Conservation (phyloP, 371 early-diverging fungal genomes). For the Rhizopus arrhizus region DNA sequence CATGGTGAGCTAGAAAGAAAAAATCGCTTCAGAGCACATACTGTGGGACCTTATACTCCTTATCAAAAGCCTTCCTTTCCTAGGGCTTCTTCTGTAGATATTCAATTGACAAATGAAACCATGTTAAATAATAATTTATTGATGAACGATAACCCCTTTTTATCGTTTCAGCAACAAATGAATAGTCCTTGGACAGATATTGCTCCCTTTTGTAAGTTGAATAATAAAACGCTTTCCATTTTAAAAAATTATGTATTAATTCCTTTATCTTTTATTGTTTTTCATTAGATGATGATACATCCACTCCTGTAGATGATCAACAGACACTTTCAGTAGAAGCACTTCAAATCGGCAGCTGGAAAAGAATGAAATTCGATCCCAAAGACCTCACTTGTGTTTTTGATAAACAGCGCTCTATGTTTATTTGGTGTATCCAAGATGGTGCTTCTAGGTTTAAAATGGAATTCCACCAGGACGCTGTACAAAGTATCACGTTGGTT, state of each 20-base stretch:
- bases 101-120: not conserved
- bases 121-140: conserved; percentile 3
- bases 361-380: conserved; percentile 59
- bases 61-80: conserved; percentile 1
- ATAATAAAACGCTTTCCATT: too few species aligned
- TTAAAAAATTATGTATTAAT: too few species aligned
- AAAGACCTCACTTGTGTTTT: conserved; percentile 66
- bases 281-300: conserved; percentile 4
- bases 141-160: not conserved
- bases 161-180: conserved; percentile 9
- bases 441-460: conserved; percentile 70
- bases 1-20: conserved; percentile 15
- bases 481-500: conserved; percentile 57
- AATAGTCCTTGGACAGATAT: conserved; percentile 16
- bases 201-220: conserved; percentile 22
- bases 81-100: conserved; percentile 12
- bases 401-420: conserved; percentile 56
- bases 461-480: conserved; percentile 60
- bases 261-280: too few species aligned
- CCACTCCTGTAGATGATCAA: not conserved
- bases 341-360: conserved; percentile 79
- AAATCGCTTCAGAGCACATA: conserved; percentile 22
- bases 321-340: conserved; percentile 32
- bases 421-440: conserved; percentile 71
- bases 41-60: conserved; percentile 22